Conservation (phyloP, 2,329 filamentous ascomycete genomes). For the Zymoseptoria brevis region DNA sequence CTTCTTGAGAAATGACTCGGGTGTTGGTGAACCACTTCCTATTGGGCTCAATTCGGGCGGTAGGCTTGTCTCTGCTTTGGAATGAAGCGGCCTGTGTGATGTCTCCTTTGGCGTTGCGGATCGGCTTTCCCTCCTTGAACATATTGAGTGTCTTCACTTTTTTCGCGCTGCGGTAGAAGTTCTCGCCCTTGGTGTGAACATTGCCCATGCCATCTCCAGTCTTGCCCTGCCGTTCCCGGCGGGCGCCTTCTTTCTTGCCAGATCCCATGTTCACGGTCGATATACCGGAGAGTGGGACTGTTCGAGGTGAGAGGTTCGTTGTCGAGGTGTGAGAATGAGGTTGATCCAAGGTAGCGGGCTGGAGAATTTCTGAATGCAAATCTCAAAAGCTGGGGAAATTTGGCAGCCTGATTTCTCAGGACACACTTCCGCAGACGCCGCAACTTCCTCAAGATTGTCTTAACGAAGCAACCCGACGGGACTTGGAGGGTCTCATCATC, state of each 20-base stretch:
- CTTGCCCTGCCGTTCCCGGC: conserved; percentile 79
- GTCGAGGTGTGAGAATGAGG: not conserved
- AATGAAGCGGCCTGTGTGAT: conserved; percentile 77
- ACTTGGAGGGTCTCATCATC: conserved; percentile 1
- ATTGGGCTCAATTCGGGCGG: conserved; percentile 87
- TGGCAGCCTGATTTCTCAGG: not conserved
- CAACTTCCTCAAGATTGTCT: not conserved
- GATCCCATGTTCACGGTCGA: conserved; percentile 59
- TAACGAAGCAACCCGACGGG: not conserved
- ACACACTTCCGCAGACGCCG: not conserved
- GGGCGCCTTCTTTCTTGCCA: conserved; percentile 81
- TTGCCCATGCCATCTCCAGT: conserved; percentile 80
- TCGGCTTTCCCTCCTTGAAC: conserved; percentile 77
- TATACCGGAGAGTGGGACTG: conserved; percentile 5
- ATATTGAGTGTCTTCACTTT: conserved; percentile 84
- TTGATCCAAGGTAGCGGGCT: not conserved
- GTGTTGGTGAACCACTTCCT: conserved; percentile 98
- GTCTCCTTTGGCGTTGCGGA: conserved; percentile 73
- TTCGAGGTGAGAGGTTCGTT: not conserved
- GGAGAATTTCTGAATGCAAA: not conserved
- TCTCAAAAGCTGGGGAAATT: conserved; percentile 5
- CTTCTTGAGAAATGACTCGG: conserved; percentile 80
- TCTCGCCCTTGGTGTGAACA: conserved; percentile 91
- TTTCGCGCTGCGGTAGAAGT: conserved; percentile 87
- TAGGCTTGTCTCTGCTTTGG: conserved; percentile 74